Base-by-base conservation (phyloP, 345 rosid genomes). In the Odontarrhena argentea region DNA sequence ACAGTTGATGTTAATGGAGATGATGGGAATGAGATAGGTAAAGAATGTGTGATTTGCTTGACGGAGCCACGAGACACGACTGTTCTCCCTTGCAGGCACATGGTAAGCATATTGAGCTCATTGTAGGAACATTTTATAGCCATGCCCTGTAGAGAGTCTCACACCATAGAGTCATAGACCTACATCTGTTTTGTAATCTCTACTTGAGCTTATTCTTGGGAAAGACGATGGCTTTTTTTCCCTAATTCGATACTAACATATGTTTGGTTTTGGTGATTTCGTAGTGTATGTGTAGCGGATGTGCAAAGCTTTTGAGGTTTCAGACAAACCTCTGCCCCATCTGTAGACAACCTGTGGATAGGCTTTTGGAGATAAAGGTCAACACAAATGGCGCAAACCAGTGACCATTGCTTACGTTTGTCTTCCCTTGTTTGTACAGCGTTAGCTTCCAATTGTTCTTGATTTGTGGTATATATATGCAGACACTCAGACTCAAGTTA, bases 251-350 rank as follows among this genome's bases (percentile, higher is more conserved):
- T 41, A 22, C 25, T 46, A 28, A 34, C 5, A 52, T 74, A 9
- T n/a, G 34, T 51, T 14, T 58, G 15, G 10, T 52, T 50, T 43
- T 7, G 55, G 42, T 63, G 10, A 50, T 53, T 26, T 18, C 63
- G 78, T 86, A 86, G 96, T 87, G 98, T 64, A 87, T 92, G 98
- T 89, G 98, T 80, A 86, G 88, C 38, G 85, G 83, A 10, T 92
- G 98, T 60, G 98, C 96, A 15, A 89, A 89, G 79, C 89, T 87
- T 49, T 78, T 89, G 84, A 79, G 96, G 81, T 82, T 83, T 76
- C 96, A 86, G 71, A 82, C 93, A 6, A 84, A 81, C 30, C 81
- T 87, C 8, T 92, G 98, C 77, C 98, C 98, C 2, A 87, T 92
- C 53, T 89, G 96, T 76, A 74, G 96, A 70, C 96, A 92, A 68